Base-by-base conservation (phyloP, 2,329 filamentous ascomycete species). In the Colletotrichum sp. region DNA sequence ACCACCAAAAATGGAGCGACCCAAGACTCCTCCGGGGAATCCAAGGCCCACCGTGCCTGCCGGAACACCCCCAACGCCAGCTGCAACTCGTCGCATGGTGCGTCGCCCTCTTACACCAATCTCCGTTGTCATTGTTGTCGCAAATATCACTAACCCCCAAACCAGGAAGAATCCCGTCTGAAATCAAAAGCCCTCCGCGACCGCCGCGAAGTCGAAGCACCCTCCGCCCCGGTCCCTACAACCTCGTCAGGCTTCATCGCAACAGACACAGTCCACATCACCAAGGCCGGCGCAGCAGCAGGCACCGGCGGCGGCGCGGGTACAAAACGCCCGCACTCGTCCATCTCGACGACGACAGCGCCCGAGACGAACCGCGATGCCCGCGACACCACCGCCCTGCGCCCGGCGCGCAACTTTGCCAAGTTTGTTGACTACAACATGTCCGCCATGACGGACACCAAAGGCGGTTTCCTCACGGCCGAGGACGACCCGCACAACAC, bases 381-480 rank as follows among this genome's bases (percentile, higher is more conserved):
- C 7, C 89, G 92, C 65, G 86, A 85, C 79, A 83, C 82, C 80
- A 83, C 88, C 78, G 87, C 84, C 59, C 93, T 98, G 66, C 93
- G 92, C 71, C 94, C 96, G 1, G 95, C 95, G 63, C 92, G 93
- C 81, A 98, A 98, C 82, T 98, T 99, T 80, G 92, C 95, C 76
- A 96, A 97, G 84, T 99, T 94, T 83, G 96, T 99, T 81, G 97
- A 99, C 82, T 99, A 98, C 86, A 97, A 99, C 84, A 97, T 99
- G 86, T 96, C 95, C 83, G 94, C 96, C 86, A 99, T 99, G 96
- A 98, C 94, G 8, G 97, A 99, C 84, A 99, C 96, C 1, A 98
- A 98, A 83, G 97, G 97, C 77, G 97, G 97, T 1, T 99, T 99
- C 85, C 86, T 99, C 78, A 95, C 94, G n/a, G 90, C 92, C 1